These are phyloP conservation scores for Fusarium pseudocircinatum DNA, from an alignment of 2,329 filamentous ascomycete genomes.

Conservation along the genomic window DNA sequence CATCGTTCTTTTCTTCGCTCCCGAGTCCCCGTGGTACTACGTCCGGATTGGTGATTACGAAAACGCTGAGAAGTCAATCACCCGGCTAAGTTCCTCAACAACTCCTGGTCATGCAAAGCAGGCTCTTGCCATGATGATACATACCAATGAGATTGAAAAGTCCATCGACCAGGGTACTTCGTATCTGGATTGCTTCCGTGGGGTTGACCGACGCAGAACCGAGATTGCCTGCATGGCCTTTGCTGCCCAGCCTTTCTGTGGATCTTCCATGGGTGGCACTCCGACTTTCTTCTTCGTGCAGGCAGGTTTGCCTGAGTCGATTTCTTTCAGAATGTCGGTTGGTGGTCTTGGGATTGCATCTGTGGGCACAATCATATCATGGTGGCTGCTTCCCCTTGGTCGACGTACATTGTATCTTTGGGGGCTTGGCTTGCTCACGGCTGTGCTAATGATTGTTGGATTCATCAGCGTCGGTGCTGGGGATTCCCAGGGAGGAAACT, in stretches of 20 bases:
- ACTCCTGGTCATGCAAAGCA: slow-evolving; percentile 51
- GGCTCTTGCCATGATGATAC: slow-evolving; percentile 67
- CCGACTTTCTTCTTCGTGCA: slow-evolving; percentile 61
- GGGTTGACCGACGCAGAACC: slow-evolving; percentile 56
- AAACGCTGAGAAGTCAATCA: slow-evolving; percentile 38
- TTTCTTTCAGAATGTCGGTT: slow-evolving; percentile 30
- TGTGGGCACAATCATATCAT: slow-evolving; percentile 27
- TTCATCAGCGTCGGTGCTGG: slow-evolving; percentile 42
- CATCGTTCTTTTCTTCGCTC: slow-evolving; percentile 42
- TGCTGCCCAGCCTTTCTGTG: slow-evolving; percentile 52
- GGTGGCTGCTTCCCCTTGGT: slow-evolving; percentile 28
- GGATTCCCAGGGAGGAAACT: slow-evolving; percentile 13
- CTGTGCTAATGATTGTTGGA: slow-evolving; percentile 11
- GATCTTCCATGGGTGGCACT: slow-evolving; percentile 53
- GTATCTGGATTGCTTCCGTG: slow-evolving; percentile 61
- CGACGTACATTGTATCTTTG: slow-evolving; percentile 29
- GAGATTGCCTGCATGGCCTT: slow-evolving; percentile 56
- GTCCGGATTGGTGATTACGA: slow-evolving; percentile 42
- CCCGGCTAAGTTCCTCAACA: slow-evolving; percentile 49
- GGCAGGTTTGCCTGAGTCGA: slow-evolving; percentile 46
- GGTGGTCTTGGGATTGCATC: slow-evolving; percentile 32
- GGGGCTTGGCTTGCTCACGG: slow-evolving; percentile 12
- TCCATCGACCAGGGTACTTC: slow-evolving; percentile 19
- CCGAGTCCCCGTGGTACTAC: slow-evolving; percentile 50
- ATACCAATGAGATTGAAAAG: slow-evolving; percentile 55